A percentile compares a stretch with the other conserved stretches of the same genome.
Conservation (phyloP, 1,284 basidiomycete species). For the Chalciporus sp. region DNA sequence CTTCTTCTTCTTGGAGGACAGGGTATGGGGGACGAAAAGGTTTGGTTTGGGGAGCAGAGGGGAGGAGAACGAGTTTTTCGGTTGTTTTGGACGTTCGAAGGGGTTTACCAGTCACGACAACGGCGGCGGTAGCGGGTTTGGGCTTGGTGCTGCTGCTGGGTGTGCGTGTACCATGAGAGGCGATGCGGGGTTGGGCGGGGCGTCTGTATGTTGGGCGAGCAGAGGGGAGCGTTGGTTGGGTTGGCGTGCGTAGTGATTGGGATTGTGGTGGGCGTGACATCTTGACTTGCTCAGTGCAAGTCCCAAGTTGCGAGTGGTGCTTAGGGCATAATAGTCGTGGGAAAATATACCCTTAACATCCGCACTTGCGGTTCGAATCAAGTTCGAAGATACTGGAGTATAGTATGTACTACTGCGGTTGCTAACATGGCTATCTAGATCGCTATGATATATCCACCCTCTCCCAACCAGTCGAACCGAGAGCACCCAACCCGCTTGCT, state of each 20-base stretch:
- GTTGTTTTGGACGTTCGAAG: slow-evolving; percentile 89
- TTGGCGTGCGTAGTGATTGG: slow-evolving; percentile 11
- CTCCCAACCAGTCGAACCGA: too few relatives aligned
- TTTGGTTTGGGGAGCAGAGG: slow-evolving; percentile 88
- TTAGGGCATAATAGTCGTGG: too few relatives aligned
- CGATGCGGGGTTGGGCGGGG: slow-evolving; percentile 25
- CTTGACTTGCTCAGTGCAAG: too few relatives aligned
- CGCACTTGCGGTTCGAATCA: too few relatives aligned
- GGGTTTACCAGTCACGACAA: slow-evolving; percentile 48
- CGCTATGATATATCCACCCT: too few relatives aligned
- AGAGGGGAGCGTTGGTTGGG: slow-evolving; percentile 28
- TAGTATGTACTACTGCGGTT: too few relatives aligned
- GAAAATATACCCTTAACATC: too few relatives aligned
- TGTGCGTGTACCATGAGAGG: slow-evolving; percentile 16
- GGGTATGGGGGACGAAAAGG: slow-evolving; percentile 56
- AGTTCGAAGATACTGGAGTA: too few relatives aligned
- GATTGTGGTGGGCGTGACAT: slow-evolving; percentile 17
- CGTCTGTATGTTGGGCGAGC: slow-evolving; percentile 25
- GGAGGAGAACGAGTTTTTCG: slow-evolving; percentile 89
- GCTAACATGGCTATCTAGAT: too few relatives aligned
- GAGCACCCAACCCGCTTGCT: too few relatives aligned
- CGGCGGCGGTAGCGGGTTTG: slow-evolving; percentile 25
- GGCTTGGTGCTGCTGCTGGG: slow-evolving; percentile 18
- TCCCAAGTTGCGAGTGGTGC: too few relatives aligned
- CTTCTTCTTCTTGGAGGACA: slow-evolving; percentile 44